Base-by-base conservation (phyloP, 805 yeast species). In the Kregervanrija delftensis region DNA sequence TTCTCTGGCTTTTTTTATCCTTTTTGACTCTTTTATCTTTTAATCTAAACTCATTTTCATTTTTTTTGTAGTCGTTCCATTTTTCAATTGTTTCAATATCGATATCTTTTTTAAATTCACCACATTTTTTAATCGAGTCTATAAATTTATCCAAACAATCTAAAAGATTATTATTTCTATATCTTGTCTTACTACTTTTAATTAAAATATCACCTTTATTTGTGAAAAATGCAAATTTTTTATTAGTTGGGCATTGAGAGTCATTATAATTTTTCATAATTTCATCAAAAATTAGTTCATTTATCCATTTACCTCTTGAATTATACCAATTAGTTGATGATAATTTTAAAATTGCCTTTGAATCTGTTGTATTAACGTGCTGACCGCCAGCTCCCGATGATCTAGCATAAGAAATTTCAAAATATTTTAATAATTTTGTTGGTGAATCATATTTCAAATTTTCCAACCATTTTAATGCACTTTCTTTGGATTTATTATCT, bases 321-420 rank as follows among this genome's bases (percentile, higher is more conserved):
- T 46, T 61, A 53, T 39, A 59, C 65, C 41, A 72, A 58, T 51
- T 68, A 41, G 11, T 67, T 38, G 33, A 63, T 43, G 35, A 67
- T 62, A 37, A 71, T 12, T 49, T 49, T 9, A 60, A 39, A 12
- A 55, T 44, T 1, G 63, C 81, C 49, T 76, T 76, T 1, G 79
- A 69, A 8, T 75, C 72, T 0, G 81, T 75, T 35, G 74, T 76
- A 49, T 77, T 77, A n/a, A 77, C 82, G 50, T 77, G 77, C 43
- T 77, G 82, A 3, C 83, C 83, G 1, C 83, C 83, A 0, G 80
- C 72, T 0, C 82, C 83, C 2, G 80, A 74, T 1, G 79, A 66
- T 47, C 81, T 60, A 36, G 77, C 71, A 54, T 61, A 76, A 11
- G 68, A 47, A 1, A 74, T 59, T 2, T 62, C 63, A 47, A 76